These are phyloP conservation scores for Fusarium verticillioides DNA, from an alignment of 2,329 filamentous ascomycete species.

Conservation along the genomic window DNA sequence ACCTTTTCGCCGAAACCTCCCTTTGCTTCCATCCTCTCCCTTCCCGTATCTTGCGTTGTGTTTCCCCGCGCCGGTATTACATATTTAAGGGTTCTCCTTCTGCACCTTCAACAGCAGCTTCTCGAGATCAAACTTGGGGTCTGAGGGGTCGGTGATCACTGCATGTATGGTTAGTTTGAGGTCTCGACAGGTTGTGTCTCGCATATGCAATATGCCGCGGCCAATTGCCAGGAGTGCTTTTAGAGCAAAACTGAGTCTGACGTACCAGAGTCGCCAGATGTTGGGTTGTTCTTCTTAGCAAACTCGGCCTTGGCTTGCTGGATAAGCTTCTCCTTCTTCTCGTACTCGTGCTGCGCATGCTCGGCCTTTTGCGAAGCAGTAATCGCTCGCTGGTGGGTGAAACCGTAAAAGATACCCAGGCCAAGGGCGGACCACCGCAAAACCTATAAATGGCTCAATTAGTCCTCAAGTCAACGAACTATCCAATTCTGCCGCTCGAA, in stretches of 20 bases:
- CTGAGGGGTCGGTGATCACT: slow-evolving; percentile 71
- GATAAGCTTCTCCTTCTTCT: slow-evolving; percentile 92
- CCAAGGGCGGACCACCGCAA: slow-evolving; percentile 96
- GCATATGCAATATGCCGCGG: slow-evolving; percentile 13
- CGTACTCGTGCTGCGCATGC: slow-evolving; percentile 82
- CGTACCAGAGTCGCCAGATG: slow-evolving; percentile 50
- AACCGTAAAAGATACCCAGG: slow-evolving; percentile 92
- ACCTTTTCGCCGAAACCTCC: slow-evolving; percentile 41
- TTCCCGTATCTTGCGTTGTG: slow-evolving; percentile 38
- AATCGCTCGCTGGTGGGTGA: slow-evolving; percentile 91
- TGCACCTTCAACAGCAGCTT: slow-evolving; percentile 76
- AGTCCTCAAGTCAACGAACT: slow-evolving; percentile 34
- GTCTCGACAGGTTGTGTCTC: not conserved
- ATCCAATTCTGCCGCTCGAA: slow-evolving; percentile 28
- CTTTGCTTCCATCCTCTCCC: slow-evolving; percentile 44
- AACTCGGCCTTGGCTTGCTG: slow-evolving; percentile 92
- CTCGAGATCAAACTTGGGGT: slow-evolving; percentile 95
- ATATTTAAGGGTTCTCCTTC: slow-evolving; percentile 61
- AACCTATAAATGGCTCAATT: slow-evolving; percentile 70
- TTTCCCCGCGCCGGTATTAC: slow-evolving; percentile 24
- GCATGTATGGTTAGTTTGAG: slow-evolving; percentile 36
- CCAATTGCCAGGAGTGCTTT: slow-evolving; percentile 21
- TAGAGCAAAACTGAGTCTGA: slow-evolving; percentile 14
- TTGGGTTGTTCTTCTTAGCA: slow-evolving; percentile 75
- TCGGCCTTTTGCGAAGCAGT: slow-evolving; percentile 75